phyloP scores from a whole-genome alignment of 805 yeast genomes.

The Yamadazyma tumulicola region DNA sequence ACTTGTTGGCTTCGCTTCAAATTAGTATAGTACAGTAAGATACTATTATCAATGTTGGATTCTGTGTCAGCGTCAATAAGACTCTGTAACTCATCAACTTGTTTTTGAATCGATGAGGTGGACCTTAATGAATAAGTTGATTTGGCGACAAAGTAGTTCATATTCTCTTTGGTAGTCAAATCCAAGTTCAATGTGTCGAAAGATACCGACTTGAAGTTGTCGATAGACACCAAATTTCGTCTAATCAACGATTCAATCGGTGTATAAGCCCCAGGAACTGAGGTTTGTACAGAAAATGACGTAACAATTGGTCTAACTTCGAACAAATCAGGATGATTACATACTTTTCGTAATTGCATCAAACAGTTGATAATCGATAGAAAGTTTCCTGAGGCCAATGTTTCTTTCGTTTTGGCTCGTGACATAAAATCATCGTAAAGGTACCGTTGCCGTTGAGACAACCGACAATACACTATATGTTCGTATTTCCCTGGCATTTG shows the following conservation, averaged over 20 bases:
- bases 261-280: slow-evolving; percentile 53
- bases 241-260: slow-evolving; percentile 35
- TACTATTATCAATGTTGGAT: slow-evolving; percentile 24
- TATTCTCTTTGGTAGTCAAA: slow-evolving; percentile 44
- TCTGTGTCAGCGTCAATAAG: slow-evolving; percentile 20
- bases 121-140: slow-evolving; percentile 47
- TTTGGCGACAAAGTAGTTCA: slow-evolving; percentile 46
- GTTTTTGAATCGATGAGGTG: slow-evolving; percentile 40
- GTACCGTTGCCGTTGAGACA: slow-evolving; percentile 88
- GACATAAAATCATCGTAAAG: slow-evolving; percentile 97
- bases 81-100: slow-evolving; percentile 40
- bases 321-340: slow-evolving; percentile 94
- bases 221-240: slow-evolving; percentile 21
- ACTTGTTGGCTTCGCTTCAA: slow-evolving; percentile 50
- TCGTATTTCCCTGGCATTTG: slow-evolving; percentile 99
- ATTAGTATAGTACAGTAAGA: slow-evolving; percentile 58
- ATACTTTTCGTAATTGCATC: slow-evolving; percentile 95
- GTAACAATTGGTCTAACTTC: slow-evolving; percentile 95
- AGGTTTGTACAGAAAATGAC: slow-evolving; percentile 70
- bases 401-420: slow-evolving; percentile 90
- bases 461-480: slow-evolving; percentile 86
- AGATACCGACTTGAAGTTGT: slow-evolving; percentile 21
- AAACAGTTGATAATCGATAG: slow-evolving; percentile 92
- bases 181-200: slow-evolving; percentile 59
- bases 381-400: slow-evolving; percentile 91